A percentile compares a stretch with the other conserved stretches of the same genome.
phyloP scores from a whole-genome alignment of 495 filamentous ascomycete genomes.

The Penicillium canariense region DNA sequence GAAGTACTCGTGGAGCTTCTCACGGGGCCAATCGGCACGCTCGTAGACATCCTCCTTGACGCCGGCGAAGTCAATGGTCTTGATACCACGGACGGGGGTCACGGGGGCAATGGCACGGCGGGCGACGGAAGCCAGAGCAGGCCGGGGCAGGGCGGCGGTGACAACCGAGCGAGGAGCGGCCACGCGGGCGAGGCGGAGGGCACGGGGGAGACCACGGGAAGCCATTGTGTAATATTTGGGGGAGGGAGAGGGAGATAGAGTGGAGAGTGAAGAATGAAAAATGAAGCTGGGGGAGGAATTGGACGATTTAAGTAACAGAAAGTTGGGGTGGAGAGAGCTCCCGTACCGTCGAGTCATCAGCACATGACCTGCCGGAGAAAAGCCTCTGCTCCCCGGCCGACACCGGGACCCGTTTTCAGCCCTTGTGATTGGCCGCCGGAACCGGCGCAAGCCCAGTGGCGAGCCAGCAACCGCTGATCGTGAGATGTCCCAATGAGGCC shows the following conservation, averaged over 20 bases:
- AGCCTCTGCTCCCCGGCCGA: slow-evolving; percentile 38
- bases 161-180: slow-evolving; percentile 56
- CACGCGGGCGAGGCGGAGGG: slow-evolving; percentile 74
- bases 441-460: neutral
- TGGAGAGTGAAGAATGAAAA: slow-evolving; percentile 23
- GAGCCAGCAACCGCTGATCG: neutral
- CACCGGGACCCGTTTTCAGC: slow-evolving; percentile 22
- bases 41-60: slow-evolving; percentile 91
- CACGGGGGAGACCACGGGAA: slow-evolving; percentile 77
- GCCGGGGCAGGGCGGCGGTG: slow-evolving; percentile 43
- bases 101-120: slow-evolving; percentile 52
- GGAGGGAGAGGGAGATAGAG: slow-evolving; percentile 3
- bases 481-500: neutral
- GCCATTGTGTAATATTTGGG: slow-evolving; percentile 67
- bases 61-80: slow-evolving; percentile 82
- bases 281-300: slow-evolving; percentile 18
- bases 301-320: slow-evolving; percentile 21
- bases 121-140: slow-evolving; percentile 39
- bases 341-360: slow-evolving; percentile 3
- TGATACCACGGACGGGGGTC: slow-evolving; percentile 50
- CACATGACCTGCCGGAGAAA: slow-evolving; percentile 41
- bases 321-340: slow-evolving; percentile 7
- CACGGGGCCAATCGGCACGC: slow-evolving; percentile 95
- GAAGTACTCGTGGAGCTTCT: slow-evolving; percentile 99
- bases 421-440: slow-evolving; percentile 16